These are phyloP conservation scores for Aspergillus ustus DNA, from an alignment of 2,329 filamentous ascomycete genomes.

Conservation along the genomic window DNA sequence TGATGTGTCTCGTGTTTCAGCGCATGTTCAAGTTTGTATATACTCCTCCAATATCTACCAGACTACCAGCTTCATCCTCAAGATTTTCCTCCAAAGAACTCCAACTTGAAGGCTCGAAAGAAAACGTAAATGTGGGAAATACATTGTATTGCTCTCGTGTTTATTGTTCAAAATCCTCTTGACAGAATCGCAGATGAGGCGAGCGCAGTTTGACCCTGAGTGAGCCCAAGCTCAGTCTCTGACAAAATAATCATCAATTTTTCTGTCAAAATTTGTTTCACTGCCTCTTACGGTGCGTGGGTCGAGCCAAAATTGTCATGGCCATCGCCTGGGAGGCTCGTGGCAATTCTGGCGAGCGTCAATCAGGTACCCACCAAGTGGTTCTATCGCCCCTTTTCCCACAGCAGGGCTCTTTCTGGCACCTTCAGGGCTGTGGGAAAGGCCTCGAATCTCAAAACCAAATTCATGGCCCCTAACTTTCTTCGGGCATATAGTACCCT, in stretches of 20 bases:
- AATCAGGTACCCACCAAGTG: slow-evolving; percentile 2
- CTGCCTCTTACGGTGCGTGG: slow-evolving; percentile 10
- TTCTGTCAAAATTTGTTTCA: slow-evolving; percentile 11
- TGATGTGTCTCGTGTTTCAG: slow-evolving; percentile 1
- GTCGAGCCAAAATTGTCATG: slow-evolving; percentile 4
- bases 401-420: neutral
- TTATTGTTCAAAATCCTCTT: neutral
- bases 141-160: neutral
- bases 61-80: neutral
- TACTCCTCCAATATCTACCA: neutral
- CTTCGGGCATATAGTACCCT: neutral
- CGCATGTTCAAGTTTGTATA: neutral
- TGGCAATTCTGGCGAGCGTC: slow-evolving; percentile 6
- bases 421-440: neutral
- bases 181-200: neutral
- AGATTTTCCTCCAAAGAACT: neutral
- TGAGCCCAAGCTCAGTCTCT: neutral
- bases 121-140: neutral
- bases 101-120: neutral
- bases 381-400: slow-evolving; percentile 10
- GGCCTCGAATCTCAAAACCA: neutral
- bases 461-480: neutral
- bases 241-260: neutral
- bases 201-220: neutral
- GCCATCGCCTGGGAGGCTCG: neutral